A percentile compares a stretch with the other conserved stretches of the same genome.
Evolutionary conservation across 805 yeast genomes (phyloP).

Genomic region (Zygosaccharomyces gambellarensis): DNA sequence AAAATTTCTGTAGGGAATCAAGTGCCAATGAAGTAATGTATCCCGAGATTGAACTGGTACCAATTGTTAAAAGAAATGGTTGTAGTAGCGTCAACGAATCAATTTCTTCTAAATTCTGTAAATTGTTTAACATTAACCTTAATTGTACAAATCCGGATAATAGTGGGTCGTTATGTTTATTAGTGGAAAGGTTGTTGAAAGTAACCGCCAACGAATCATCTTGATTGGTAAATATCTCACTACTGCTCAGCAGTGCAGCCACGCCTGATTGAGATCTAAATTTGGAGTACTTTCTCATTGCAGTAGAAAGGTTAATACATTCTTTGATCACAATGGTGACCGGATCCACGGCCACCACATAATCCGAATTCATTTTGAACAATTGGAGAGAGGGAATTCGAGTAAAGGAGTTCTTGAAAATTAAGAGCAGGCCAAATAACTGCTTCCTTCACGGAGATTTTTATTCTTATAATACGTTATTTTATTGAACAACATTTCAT

Average conservation of each 20-base stretch:
- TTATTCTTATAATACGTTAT: not conserved
- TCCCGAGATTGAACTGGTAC: slow-evolving; percentile 82
- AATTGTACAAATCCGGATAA: slow-evolving; percentile 76
- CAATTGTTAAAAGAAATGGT: slow-evolving; percentile 81
- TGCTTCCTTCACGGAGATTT: not conserved
- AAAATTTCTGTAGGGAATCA: slow-evolving; percentile 65
- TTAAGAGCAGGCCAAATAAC: not conserved
- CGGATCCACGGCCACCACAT: slow-evolving; percentile 55
- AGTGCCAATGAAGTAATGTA: slow-evolving; percentile 78
- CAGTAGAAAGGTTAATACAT: slow-evolving; percentile 78
- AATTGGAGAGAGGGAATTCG: not conserved
- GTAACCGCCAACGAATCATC: slow-evolving; percentile 38
- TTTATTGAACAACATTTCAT: not conserved
- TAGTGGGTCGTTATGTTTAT: slow-evolving; percentile 47
- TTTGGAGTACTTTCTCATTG: slow-evolving; percentile 82
- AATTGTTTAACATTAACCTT: slow-evolving; percentile 61
- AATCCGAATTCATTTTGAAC: slow-evolving; percentile 2
- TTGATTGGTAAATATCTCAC: slow-evolving; percentile 46
- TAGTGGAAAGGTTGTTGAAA: slow-evolving; percentile 30
- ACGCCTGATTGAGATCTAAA: slow-evolving; percentile 64
- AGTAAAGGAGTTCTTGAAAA: not conserved
- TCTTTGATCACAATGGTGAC: slow-evolving; percentile 81
- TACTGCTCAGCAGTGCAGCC: slow-evolving; percentile 74
- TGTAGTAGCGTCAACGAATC: slow-evolving; percentile 72
- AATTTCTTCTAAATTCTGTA: slow-evolving; percentile 47